Evolutionary conservation across 2,329 filamentous ascomycete genomes (phyloP), one percentile per base, ranked within the genome.

Genomic region (Taxawa tesnikishii): DNA sequence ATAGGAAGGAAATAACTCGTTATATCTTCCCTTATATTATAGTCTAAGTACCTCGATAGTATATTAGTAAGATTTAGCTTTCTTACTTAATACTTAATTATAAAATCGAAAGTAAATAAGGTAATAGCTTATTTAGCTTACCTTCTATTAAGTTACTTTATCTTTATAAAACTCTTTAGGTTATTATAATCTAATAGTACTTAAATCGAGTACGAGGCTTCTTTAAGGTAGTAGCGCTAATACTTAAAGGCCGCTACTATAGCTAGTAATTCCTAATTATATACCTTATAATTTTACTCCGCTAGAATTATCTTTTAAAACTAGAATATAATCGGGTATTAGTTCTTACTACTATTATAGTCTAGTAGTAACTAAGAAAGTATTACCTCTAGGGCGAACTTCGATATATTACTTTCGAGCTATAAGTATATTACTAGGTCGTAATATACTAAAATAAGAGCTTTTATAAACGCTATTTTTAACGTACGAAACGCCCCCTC

Each of bases 201-300:
- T 14, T 34, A 19, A 7, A 34, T 19, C 13, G 18, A 16, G 29
- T 34, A 17, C 19, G 9, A 28, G 5, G 21, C 15, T 7, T 32
- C 29, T 14, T 40, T 21, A 6, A 38, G 29, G 35, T 38, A 38
- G 18, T 38, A 16, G 4, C 17, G 3, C 32, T 31, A 40, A 13
- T 33, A 21, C n/a, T 37, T 38, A 29, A 43, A 42, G 13, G 15
- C 6, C 5, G 34, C 29, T 9, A 42, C 27, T 25, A 42, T 37
- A 17, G 25, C 34, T 33, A 40, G 15, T 11, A 42, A 29, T 23
- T 40, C 31, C n/a, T 40, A 28, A 26, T 42, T 28, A 31, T 40
- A 37, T 4, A 27, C 33, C 16, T 34, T 24, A 11, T 40, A 42
- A 18, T 34, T 31, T 8, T 12, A 14, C 29, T 42, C 26, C 14